These are phyloP conservation scores for Sisymbrium irio DNA, from an alignment of 345 rosid genomes.

Conservation along the genomic window DNA sequence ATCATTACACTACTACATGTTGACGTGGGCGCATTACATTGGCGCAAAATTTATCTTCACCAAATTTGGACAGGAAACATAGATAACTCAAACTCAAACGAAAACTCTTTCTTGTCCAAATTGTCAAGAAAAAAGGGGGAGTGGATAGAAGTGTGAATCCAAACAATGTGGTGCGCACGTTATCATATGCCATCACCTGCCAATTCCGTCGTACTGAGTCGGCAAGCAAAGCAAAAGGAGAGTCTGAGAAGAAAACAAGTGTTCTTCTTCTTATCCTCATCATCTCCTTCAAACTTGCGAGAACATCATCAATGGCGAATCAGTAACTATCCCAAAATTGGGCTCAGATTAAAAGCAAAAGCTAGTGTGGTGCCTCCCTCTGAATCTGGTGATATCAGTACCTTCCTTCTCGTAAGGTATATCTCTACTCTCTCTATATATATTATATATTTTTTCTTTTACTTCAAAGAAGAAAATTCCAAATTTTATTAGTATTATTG, in stretches of 20 bases:
- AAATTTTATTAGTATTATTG: not conserved
- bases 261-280: not conserved
- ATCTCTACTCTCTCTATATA: not conserved
- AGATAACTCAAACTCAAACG: not conserved
- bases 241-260: slow-evolving; percentile 13
- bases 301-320: slow-evolving; percentile 26
- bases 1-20: not conserved
- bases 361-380: slow-evolving; percentile 33
- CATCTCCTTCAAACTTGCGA: slow-evolving; percentile 14
- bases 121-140: not conserved
- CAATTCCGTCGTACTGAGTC: not conserved
- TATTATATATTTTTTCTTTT: not conserved
- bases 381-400: slow-evolving; percentile 36
- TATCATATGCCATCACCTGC: slow-evolving; percentile 5
- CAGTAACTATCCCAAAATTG: not conserved
- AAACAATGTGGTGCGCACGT: slow-evolving; percentile 21
- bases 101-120: not conserved
- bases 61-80: not conserved
- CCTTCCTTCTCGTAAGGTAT: slow-evolving; percentile 30
- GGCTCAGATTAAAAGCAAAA: not conserved
- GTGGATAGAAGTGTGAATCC: not conserved
- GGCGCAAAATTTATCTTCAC: slow-evolving; percentile 10
- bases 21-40: slow-evolving; percentile 8
- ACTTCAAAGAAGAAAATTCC: not conserved
- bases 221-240: not conserved